Base-by-base conservation (phyloP, 1,284 basidiomycete species). In the Malassezia pachydermatis region DNA sequence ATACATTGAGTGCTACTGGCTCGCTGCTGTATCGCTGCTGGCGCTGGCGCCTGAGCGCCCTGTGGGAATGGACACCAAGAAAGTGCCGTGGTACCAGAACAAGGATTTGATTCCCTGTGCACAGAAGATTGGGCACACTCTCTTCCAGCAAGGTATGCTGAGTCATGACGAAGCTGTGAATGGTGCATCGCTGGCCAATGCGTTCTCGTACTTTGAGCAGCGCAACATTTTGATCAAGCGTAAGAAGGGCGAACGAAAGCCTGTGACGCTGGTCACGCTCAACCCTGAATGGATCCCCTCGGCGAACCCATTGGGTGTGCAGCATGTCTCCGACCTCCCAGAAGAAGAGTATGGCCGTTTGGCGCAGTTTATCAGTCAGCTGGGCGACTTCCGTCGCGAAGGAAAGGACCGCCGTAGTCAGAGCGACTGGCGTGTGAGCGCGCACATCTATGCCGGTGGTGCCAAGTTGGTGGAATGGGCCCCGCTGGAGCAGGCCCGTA, bases 61-160 rank as follows among this genome's bases (percentile, higher is more conserved):
- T n/a, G n/a, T n/a, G n/a, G n/a, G 28, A n/a, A n/a, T n/a, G n/a
- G n/a, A n/a, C n/a, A n/a, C n/a, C n/a, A n/a, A n/a, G n/a, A n/a
- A n/a, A n/a, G n/a, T 72, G 23, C 62, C 65, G 1, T 73, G 72
- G 72, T 68, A 58, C 33, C 57, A 61, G 2, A 60, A 67, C 45
- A 71, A 72, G 41, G 59, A 66, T 28, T 72, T 73, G 53, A 65
- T 71, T 33, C 61, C 63, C 33, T 58, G 59, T 27, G 67, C 67
- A 1, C 71, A 73, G 54, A 53, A 69, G 8, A 65, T 73, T 14
- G 72, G 72, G 19, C 72, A 73, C 55, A 73, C 68, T 4, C 51
- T 72, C 4, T 71, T 70, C 48, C 60, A 61, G 19, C 70, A 73
- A 30, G 67, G 67, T 29, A 72, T 73, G 43, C 57, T 73, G 3